Percentiles rank a stretch among this genome's conserved stretches.
Evolutionary conservation across 2,329 filamentous ascomycete species (phyloP).

Genomic region (Cladosporium sp.): DNA sequence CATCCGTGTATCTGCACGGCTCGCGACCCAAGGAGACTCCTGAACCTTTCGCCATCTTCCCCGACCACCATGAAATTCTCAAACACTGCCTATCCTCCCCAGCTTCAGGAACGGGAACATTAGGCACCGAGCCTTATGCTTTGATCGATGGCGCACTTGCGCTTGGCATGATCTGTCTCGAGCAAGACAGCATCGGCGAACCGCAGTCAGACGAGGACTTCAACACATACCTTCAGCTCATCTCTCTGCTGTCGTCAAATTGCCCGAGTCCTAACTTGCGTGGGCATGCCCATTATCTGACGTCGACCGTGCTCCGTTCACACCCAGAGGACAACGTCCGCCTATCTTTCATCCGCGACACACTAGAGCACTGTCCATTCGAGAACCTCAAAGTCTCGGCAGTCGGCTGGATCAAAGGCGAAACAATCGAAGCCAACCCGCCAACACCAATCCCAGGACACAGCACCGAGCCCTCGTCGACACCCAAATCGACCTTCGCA

Average conservation of each 20-base stretch:
- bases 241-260: slow-evolving; percentile 51
- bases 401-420: slow-evolving; percentile 61
- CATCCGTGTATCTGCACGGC: slow-evolving; percentile 51
- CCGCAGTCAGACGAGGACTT: slow-evolving; percentile 54
- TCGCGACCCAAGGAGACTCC: slow-evolving; percentile 39
- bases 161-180: slow-evolving; percentile 52
- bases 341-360: slow-evolving; percentile 56
- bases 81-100: slow-evolving; percentile 51
- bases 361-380: slow-evolving; percentile 55
- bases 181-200: slow-evolving; percentile 46
- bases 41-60: slow-evolving; percentile 50
- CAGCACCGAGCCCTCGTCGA: background rate
- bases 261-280: slow-evolving; percentile 49
- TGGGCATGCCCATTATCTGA: slow-evolving; percentile 51
- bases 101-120: slow-evolving; percentile 37
- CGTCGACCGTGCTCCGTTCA: slow-evolving; percentile 52
- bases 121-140: slow-evolving; percentile 51
- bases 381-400: slow-evolving; percentile 58
- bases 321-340: slow-evolving; percentile 54
- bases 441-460: slow-evolving; percentile 28
- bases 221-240: slow-evolving; percentile 52
- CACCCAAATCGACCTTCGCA: slow-evolving; percentile 44
- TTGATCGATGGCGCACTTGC: slow-evolving; percentile 57
- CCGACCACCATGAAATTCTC: slow-evolving; percentile 53
- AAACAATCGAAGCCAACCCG: slow-evolving; percentile 53